Evolutionary conservation across 2,329 filamentous ascomycete genomes (phyloP), one percentile per base, ranked within the genome.

Genomic region (Trichophyton verrucosum): DNA sequence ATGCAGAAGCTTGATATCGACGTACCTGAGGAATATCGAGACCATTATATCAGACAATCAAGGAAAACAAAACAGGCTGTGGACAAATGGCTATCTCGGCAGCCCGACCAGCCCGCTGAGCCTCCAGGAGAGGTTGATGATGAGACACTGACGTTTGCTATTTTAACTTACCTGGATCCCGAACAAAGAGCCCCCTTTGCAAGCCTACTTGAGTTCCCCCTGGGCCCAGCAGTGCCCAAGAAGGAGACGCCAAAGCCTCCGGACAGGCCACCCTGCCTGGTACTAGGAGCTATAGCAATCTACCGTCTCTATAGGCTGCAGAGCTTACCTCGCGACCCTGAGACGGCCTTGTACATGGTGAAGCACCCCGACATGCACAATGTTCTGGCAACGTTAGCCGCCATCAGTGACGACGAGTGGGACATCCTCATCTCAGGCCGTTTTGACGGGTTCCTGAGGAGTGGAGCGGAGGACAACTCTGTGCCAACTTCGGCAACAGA

Each of bases 391-490:
- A 96, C 92, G 0, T 81, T 96, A 57, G 86, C 88, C 40, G 89
- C 91, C 59, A 94, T 97, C 67, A 94, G 87, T 70, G 83, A 86
- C 55, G 88, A 89, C n/a, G 92, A 97, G 73, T 97, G 92, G 92
- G 92, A 96, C 64, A 95, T 97, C 60, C 80, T 97, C 11, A 89
- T 87, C 3, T 96, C 92, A 0, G 92, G 92, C 30, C 87, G 92
- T 30, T 97, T 97, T 68, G 91, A 96, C 70, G 92, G 92, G 3
- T 97, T 97, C 75, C 80, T 96, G 20, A 95, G 92, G 84, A 95
- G 90, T 51, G 92, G 92, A 22, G 90, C 89, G 5, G 91, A 96
- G 65, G 78, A 81, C 55, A 55, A 69, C 8, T 68, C 75, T 4
- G 64, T 67, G 6, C 61, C 66, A 47, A 62, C 66, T 6, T 60